These are phyloP conservation scores for Globisporangium nodosum DNA, from an alignment of 352 stramenopile species.

Conservation along the genomic window DNA sequence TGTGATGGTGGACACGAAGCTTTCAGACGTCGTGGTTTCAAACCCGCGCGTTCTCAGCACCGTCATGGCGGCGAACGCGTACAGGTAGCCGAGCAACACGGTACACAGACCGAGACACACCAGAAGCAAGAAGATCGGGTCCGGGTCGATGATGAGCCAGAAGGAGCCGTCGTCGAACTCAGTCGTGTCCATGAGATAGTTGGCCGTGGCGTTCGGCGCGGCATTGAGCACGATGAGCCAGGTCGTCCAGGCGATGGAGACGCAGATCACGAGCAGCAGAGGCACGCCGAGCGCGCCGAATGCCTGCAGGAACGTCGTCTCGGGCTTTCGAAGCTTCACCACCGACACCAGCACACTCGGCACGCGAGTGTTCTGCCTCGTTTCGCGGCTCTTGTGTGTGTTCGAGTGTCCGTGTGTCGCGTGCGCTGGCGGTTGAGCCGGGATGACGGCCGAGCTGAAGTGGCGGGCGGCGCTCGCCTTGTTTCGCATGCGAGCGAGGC, in stretches of 20 bases:
- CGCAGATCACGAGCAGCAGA: conserved; percentile 6
- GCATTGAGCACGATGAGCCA: conserved; percentile 10
- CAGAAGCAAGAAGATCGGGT: neutral
- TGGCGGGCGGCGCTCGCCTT: neutral
- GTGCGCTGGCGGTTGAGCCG: neutral
- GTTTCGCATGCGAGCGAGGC: neutral
- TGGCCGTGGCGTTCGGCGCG: conserved; percentile 8
- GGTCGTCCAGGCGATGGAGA: conserved; percentile 5
- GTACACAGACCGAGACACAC: neutral
- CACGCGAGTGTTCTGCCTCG: neutral
- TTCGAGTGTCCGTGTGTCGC: neutral
- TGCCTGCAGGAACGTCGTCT: neutral
- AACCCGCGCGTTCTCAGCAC: neutral
- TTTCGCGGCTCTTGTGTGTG: neutral
- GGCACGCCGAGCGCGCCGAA: conserved; percentile 2
- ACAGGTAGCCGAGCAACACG: conserved; percentile 5
- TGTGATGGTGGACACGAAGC: neutral
- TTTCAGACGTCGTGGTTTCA: neutral
- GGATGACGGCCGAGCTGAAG: neutral
- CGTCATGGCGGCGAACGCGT: neutral
- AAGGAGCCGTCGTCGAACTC: conserved; percentile 11
- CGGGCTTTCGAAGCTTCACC: neutral
- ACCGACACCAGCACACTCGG: neutral
- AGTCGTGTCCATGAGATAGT: conserved; percentile 11
- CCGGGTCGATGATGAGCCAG: conserved; percentile 13